These are phyloP conservation scores for Aureobasidium sp. DNA, from an alignment of 2,329 filamentous ascomycete genomes.

Conservation along the genomic window DNA sequence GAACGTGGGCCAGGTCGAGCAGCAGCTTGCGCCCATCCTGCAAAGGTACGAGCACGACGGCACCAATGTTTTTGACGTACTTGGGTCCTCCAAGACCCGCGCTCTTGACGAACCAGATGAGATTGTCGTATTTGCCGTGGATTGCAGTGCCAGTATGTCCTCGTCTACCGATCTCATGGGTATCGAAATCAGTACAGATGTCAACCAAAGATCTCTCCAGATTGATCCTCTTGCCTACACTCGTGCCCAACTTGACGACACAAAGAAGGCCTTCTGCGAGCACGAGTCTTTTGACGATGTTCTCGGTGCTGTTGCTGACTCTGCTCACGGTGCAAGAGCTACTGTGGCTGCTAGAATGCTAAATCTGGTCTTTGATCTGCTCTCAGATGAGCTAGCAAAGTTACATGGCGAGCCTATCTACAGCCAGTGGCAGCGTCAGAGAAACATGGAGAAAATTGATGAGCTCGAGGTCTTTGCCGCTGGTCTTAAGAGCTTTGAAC, in stretches of 20 bases:
- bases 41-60: conserved; percentile 27
- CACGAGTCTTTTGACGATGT: conserved; percentile 28
- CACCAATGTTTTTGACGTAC: conserved; percentile 30
- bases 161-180: conserved; percentile 27
- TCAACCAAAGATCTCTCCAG: not conserved
- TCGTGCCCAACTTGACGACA: conserved; percentile 20
- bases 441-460: not conserved
- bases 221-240: conserved; percentile 13
- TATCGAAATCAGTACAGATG: conserved; percentile 21
- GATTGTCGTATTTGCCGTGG: conserved; percentile 31
- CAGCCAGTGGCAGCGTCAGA: not conserved
- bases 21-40: conserved; percentile 30
- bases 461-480: conserved; percentile 17
- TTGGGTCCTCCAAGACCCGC: conserved; percentile 26
- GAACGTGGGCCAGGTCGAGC: conserved; percentile 31
- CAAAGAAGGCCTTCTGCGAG: conserved; percentile 23
- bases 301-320: conserved; percentile 22
- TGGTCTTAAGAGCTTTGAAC: conserved; percentile 21
- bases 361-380: conserved; percentile 17
- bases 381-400: conserved; percentile 12
- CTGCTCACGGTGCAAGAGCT: conserved; percentile 6
- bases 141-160: conserved; percentile 30
- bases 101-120: conserved; percentile 29
- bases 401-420: not conserved
- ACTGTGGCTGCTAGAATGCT: conserved; percentile 22